These are phyloP conservation scores for Leishmania arabica DNA, from an alignment of 208 protist genomes.

Conservation along the genomic window DNA sequence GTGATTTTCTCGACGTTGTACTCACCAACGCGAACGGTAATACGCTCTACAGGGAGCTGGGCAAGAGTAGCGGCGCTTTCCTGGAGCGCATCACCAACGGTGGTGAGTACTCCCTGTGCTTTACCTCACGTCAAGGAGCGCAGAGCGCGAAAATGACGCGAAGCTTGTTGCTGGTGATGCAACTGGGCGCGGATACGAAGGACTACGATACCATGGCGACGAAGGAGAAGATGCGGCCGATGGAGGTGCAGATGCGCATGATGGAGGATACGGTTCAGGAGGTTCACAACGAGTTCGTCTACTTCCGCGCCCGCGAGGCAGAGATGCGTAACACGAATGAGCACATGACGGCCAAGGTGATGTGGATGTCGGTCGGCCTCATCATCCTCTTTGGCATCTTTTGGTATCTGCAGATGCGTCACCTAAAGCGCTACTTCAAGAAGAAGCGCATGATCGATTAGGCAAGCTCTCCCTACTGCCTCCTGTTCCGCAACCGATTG, in stretches of 20 bases:
- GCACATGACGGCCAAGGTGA: slow-evolving; percentile 70
- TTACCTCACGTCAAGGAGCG: slow-evolving; percentile 39
- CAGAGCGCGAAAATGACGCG: slow-evolving; percentile 1
- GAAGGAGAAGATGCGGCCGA: slow-evolving; percentile 89
- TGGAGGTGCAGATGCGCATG: slow-evolving; percentile 88
- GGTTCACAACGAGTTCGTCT: slow-evolving; percentile 87
- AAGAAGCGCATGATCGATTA: slow-evolving; percentile 94
- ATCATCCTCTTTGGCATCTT: slow-evolving; percentile 77
- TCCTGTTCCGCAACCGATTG: neutral
- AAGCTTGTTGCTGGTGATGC: slow-evolving; percentile 16
- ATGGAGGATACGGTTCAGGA: slow-evolving; percentile 85
- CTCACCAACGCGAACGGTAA: slow-evolving; percentile 27
- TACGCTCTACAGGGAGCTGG: slow-evolving; percentile 23
- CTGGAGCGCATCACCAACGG: slow-evolving; percentile 39
- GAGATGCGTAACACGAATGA: slow-evolving; percentile 91
- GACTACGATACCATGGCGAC: slow-evolving; percentile 74
- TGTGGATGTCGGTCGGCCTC: slow-evolving; percentile 59
- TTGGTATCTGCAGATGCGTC: slow-evolving; percentile 66
- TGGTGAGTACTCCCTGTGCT: slow-evolving; percentile 78
- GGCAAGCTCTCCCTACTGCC: neutral
- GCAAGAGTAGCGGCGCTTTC: slow-evolving; percentile 42
- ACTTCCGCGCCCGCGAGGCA: slow-evolving; percentile 85
- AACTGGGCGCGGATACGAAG: slow-evolving; percentile 56
- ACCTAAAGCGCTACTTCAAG: slow-evolving; percentile 86
- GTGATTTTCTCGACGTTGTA: slow-evolving; percentile 62